Evolutionary conservation across 1,284 basidiomycete genomes (phyloP), one percentile per base, ranked within the genome.

Genomic region (Ustilago trichophora): DNA sequence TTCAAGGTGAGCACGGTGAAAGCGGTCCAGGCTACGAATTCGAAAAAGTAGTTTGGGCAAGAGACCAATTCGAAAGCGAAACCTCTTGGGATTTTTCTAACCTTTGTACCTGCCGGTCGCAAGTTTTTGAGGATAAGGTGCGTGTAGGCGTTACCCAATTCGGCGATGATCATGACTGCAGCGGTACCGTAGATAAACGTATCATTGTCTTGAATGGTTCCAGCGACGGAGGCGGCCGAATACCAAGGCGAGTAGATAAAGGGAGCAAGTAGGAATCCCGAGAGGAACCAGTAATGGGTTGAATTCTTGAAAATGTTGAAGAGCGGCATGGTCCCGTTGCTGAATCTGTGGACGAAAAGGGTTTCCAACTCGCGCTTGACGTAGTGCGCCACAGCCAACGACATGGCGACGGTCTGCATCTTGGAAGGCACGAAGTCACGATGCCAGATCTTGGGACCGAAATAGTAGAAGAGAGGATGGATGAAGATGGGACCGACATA

Each of bases 1-100:
- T 76, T 76, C 8, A 75, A 55, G 9, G 93, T 94, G 87, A 98
- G 88, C 31, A 86, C 84, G 22, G 87, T 87, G 49, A 97, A 85
- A 19, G 87, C 85, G 11, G 86, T 77, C 91, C 95, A 96, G 0
- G 85, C 88, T 32, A 96, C 66, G 25, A 85, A 65, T 37, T 98
- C 96, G 80, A 95, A 98, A 80, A 92, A 89, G 84, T 99, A 98
- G 83, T 98, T 98, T 26, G 96, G 93, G 84, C 88, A 92, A 6
- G 91, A 90, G 33, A 96, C 88, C 33, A 88, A 83, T 56, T 88
- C 85, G 83, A 98, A 99, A 3, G 92, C 92, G 41, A 83, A 83
- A 2, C 85, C 95, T 22, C 85, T 85, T 0, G 96, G 95, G 75
- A 97, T 90, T 22, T 87, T 89, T 54, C 95, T 89, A 54, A 86